These are phyloP conservation scores for Capsicum baccatum DNA, from an alignment of 257 asterid genomes.

Conservation along the genomic window DNA sequence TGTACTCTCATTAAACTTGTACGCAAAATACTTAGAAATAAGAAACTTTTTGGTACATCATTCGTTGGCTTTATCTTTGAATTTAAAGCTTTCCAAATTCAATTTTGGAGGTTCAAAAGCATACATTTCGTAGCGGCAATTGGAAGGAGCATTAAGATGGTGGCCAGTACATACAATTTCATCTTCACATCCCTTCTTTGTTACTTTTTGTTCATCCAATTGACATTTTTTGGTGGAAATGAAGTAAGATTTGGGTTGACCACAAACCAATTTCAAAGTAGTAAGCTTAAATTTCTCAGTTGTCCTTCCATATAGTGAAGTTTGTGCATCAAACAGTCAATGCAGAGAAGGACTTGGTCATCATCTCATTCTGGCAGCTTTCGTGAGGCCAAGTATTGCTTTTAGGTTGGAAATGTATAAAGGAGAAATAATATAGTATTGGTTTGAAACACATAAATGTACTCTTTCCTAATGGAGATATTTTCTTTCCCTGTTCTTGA, in stretches of 20 bases:
- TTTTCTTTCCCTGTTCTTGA: slow-evolving; percentile 8
- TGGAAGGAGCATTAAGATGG: not conserved
- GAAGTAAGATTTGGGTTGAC: not conserved
- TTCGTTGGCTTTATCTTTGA: not conserved
- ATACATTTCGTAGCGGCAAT: not conserved
- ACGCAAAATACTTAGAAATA: not conserved
- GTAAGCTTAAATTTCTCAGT: not conserved
- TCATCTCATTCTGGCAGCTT: slow-evolving; percentile 20
- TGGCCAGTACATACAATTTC: not conserved
- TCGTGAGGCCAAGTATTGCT: not conserved
- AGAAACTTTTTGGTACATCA: not conserved
- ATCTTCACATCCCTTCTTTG: not conserved
- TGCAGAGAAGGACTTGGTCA: slow-evolving; percentile 4
- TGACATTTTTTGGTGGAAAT: not conserved
- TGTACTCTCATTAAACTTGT: not conserved
- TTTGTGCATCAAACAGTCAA: not conserved
- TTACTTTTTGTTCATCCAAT: not conserved
- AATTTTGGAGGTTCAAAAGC: not conserved
- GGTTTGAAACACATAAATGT: slow-evolving; percentile 13
- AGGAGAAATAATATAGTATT: slow-evolving; percentile 1
- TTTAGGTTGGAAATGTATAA: slow-evolving; percentile 12
- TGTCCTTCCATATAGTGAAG: slow-evolving; percentile 13
- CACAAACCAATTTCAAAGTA: not conserved
- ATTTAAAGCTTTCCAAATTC: not conserved
- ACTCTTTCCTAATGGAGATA: not conserved